Evolutionary conservation across 2,329 filamentous ascomycete species (phyloP).

Genomic region (Colletotrichum cordylinicola): DNA sequence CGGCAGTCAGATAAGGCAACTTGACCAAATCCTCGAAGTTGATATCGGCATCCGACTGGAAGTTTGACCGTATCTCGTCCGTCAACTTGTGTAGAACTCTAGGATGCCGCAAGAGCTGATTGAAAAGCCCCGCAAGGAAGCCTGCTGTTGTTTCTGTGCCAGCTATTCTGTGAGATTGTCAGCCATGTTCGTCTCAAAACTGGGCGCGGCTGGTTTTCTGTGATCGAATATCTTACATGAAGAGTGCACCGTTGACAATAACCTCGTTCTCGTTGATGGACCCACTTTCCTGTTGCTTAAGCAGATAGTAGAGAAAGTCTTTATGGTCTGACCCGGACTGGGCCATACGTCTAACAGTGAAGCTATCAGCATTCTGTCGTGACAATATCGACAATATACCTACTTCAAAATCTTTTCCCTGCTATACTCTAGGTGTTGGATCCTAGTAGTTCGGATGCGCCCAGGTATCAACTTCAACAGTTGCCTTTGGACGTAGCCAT

Average conservation of each 20-base stretch:
- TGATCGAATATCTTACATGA: not conserved
- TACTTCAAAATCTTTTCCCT: not conserved
- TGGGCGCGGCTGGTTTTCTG: accelerated
- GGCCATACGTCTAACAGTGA: not conserved
- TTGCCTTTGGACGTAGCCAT: not conserved
- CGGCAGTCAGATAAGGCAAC: slow-evolving; percentile 39
- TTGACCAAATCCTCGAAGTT: slow-evolving; percentile 34
- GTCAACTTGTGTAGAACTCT: slow-evolving; percentile 30
- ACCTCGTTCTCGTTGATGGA: not conserved
- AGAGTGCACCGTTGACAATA: not conserved
- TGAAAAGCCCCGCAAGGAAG: slow-evolving; percentile 37
- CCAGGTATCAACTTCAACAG: not conserved
- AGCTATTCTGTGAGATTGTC: not conserved
- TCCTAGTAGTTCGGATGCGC: not conserved
- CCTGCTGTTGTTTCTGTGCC: not conserved
- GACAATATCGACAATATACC: accelerated
- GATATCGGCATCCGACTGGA: slow-evolving; percentile 27
- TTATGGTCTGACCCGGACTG: not conserved
- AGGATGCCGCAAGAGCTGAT: slow-evolving; percentile 36
- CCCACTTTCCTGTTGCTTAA: not conserved
- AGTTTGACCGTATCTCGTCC: slow-evolving; percentile 29
- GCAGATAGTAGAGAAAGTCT: not conserved
- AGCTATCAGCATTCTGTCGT: not conserved
- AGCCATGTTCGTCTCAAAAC: accelerated
- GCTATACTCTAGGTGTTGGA: not conserved